Percentiles rank a stretch among this genome's conserved stretches.
These are phyloP conservation scores for Gomphus sp. DNA, from an alignment of 1,284 basidiomycete species.

Conservation along the genomic window DNA sequence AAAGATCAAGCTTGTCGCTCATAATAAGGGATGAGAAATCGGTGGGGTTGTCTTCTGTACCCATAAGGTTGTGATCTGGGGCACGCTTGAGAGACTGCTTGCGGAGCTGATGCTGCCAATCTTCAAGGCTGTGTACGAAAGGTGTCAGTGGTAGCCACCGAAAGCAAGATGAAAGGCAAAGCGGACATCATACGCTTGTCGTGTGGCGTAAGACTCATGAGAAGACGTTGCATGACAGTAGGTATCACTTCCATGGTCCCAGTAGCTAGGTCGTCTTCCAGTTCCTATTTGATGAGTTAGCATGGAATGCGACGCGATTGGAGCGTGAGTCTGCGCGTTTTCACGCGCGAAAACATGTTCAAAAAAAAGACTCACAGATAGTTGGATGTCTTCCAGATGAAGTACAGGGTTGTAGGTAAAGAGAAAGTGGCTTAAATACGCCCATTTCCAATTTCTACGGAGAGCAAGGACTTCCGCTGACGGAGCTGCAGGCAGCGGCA, in stretches of 20 bases:
- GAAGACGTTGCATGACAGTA: conserved; percentile 61
- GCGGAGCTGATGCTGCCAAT: conserved; percentile 65
- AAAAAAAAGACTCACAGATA: conserved; percentile 41
- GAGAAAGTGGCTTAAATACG: conserved; percentile 74
- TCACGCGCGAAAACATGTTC: neutral
- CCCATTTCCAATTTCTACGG: conserved; percentile 76
- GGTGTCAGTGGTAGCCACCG: conserved; percentile 13
- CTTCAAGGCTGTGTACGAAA: conserved; percentile 42
- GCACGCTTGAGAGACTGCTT: conserved; percentile 64
- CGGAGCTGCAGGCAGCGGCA: conserved; percentile 1
- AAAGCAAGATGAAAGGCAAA: conserved; percentile 1
- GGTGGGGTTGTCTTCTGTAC: conserved; percentile 19
- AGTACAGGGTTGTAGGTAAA: conserved; percentile 64
- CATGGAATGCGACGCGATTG: neutral
- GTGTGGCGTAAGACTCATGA: conserved; percentile 59
- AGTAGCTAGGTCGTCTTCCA: conserved; percentile 64
- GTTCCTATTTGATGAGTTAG: conserved; percentile 38
- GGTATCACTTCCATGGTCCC: conserved; percentile 54
- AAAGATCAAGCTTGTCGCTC: conserved; percentile 67
- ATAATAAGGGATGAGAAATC: conserved; percentile 37
- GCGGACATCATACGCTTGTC: conserved; percentile 73
- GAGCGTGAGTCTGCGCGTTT: conserved; percentile 10
- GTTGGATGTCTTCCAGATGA: conserved; percentile 51
- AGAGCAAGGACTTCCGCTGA: conserved; percentile 18
- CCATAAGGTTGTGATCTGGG: conserved; percentile 62